A percentile compares a stretch with the other conserved stretches of the same genome.
Conservation (phyloP, 495 filamentous ascomycete genomes). For the Aspergillus sclerotiicarbonarius region DNA sequence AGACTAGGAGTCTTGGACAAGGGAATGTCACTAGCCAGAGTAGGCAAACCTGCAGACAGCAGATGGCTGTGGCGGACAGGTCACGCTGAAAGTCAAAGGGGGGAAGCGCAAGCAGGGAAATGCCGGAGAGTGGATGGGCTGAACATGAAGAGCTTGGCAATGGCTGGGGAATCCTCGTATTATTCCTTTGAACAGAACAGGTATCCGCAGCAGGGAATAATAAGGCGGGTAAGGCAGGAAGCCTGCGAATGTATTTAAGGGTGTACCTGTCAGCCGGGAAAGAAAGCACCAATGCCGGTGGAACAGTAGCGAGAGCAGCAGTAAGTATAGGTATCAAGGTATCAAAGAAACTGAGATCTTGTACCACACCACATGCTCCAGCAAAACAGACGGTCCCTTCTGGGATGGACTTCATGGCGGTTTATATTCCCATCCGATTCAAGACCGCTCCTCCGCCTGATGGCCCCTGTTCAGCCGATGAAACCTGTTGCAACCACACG, state of each 20-base stretch:
- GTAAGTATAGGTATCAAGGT: too few species aligned
- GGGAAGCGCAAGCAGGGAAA: background rate
- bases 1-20: too few species aligned
- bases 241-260: too few species aligned
- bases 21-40: background rate
- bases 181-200: too few species aligned
- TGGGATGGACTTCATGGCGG: background rate
- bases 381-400: background rate
- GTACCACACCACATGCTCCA: background rate
- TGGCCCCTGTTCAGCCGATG: background rate
- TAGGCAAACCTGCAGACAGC: background rate
- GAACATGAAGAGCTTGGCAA: background rate
- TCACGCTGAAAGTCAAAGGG: background rate
- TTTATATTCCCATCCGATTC: background rate
- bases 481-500: conserved; percentile 17
- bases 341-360: background rate
- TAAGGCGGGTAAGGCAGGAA: too few species aligned
- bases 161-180: background rate
- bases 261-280: too few species aligned
- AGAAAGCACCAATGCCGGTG: too few species aligned
- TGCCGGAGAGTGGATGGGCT: background rate
- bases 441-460: conserved; percentile 1
- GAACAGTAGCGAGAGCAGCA: too few species aligned
- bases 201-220: too few species aligned
- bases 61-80: background rate